A percentile compares a stretch with the other conserved stretches of the same genome.
phyloP scores from a whole-genome alignment of 352 stramenopile genomes.

The Pythium guiyangense region DNA sequence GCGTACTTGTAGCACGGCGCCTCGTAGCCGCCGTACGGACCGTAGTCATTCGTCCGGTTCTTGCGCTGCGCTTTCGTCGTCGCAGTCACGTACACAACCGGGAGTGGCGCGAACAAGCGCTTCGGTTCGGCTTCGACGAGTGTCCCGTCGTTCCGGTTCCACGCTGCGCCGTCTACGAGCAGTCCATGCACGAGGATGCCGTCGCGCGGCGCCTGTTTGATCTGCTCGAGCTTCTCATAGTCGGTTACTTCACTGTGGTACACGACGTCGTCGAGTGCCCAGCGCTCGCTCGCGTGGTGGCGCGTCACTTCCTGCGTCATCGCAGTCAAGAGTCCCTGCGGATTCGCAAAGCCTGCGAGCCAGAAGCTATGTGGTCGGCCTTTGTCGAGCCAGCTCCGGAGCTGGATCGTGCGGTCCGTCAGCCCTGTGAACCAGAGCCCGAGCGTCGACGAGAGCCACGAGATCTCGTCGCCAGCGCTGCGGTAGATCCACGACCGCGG shows the following conservation, averaged over 20 bases:
- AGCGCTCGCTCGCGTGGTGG: constrained; percentile 64
- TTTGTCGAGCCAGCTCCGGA: constrained; percentile 59
- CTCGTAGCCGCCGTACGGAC: constrained; percentile 73
- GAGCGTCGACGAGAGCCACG: constrained; percentile 60
- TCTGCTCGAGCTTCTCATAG: constrained; percentile 74
- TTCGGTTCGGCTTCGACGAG: constrained; percentile 80
- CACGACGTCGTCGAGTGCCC: constrained; percentile 74
- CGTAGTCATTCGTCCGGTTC: constrained; percentile 65
- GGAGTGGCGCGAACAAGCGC: constrained; percentile 59
- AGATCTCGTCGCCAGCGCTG: constrained; percentile 53
- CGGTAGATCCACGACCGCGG: constrained; percentile 46
- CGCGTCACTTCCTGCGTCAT: constrained; percentile 72
- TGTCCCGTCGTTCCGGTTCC: constrained; percentile 65
- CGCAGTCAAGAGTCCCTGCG: constrained; percentile 73
- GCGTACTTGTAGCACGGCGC: constrained; percentile 77
- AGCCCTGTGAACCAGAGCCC: constrained; percentile 68
- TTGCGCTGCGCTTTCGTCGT: constrained; percentile 76
- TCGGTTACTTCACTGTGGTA: constrained; percentile 83
- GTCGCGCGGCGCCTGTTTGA: constrained; percentile 66
- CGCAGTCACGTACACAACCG: constrained; percentile 76
- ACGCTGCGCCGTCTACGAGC: constrained; percentile 66
- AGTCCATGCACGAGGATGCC: constrained; percentile 74
- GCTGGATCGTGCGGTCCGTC: constrained; percentile 47
- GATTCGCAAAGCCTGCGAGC: constrained; percentile 72
- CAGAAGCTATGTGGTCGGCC: constrained; percentile 67